Evolutionary conservation across 768 basidiomycete species (phyloP).

Genomic region (Leccinum broughii): DNA sequence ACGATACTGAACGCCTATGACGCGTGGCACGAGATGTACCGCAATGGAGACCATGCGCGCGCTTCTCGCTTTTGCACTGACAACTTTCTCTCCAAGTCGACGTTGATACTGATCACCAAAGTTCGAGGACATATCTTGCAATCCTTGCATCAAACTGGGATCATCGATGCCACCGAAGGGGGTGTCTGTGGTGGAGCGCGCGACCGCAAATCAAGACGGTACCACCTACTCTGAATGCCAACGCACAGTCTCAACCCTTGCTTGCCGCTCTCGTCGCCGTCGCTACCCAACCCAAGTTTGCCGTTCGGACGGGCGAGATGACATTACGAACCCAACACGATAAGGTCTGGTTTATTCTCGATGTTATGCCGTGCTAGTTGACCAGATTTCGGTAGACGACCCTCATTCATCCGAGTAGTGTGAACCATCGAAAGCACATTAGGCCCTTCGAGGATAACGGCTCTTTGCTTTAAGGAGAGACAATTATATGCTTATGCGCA

Average conservation of each 20-base stretch:
- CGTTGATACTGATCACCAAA: conserved; percentile 76
- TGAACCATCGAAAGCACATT: conserved; percentile 68
- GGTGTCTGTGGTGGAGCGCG: conserved; percentile 38
- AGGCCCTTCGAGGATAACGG: conserved; percentile 21
- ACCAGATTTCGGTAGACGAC: conserved; percentile 47
- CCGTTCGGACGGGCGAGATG: conserved; percentile 68
- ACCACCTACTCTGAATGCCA: conserved; percentile 67
- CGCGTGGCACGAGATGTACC: conserved; percentile 74
- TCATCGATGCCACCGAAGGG: conserved; percentile 80
- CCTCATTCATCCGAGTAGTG: conserved; percentile 83
- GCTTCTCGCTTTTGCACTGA: conserved; percentile 79
- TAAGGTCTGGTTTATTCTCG: conserved; percentile 54
- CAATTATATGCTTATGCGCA: conserved; percentile 82
- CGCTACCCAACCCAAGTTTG: conserved; percentile 90
- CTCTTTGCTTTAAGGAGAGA: conserved; percentile 43
- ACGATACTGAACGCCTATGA: conserved; percentile 81
- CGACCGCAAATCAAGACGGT: conserved; percentile 41
- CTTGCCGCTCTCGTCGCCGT: conserved; percentile 82
- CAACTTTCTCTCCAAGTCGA: conserved; percentile 90
- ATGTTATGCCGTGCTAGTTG: conserved; percentile 9
- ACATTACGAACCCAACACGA: conserved; percentile 75
- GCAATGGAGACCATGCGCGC: conserved; percentile 55
- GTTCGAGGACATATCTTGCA: conserved; percentile 77
- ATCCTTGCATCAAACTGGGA: conserved; percentile 74
- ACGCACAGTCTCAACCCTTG: conserved; percentile 73